These are phyloP conservation scores for Aspergillus tubingensis DNA, from an alignment of 2,329 filamentous ascomycete species.

Conservation along the genomic window DNA sequence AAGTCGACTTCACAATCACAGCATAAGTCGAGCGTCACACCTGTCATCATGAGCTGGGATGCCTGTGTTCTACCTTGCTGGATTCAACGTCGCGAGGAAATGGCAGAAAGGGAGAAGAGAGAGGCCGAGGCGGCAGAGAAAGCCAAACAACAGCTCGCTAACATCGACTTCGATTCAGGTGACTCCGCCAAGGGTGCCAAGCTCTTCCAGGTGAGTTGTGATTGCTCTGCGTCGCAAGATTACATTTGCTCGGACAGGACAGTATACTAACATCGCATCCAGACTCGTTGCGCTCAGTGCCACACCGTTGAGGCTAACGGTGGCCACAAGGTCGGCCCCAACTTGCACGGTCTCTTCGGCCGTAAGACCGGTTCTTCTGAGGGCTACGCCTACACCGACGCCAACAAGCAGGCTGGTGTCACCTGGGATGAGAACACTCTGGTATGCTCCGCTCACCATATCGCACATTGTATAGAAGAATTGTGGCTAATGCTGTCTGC, in stretches of 20 bases:
- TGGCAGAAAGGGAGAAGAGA: conserved; percentile 20
- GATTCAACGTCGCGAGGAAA: conserved; percentile 28
- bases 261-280: conserved; percentile 13
- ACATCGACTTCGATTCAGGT: conserved; percentile 57
- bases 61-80: conserved; percentile 25
- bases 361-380: conserved; percentile 90
- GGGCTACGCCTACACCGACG: conserved; percentile 96
- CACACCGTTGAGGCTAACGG: conserved; percentile 82
- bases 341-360: conserved; percentile 95
- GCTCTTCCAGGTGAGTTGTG: conserved; percentile 77
- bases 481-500: conserved; percentile 20
- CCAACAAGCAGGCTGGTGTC: conserved; percentile 97
- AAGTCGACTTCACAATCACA: background rate
- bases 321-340: conserved; percentile 98
- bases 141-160: conserved; percentile 29
- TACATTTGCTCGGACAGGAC: background rate
- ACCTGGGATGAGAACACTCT: conserved; percentile 84
- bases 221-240: background rate
- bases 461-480: background rate
- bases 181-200: conserved; percentile 94
- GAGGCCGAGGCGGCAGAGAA: conserved; percentile 18
- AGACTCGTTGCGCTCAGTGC: conserved; percentile 96
- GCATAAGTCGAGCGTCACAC: background rate
- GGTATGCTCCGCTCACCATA: conserved; percentile 53
- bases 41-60: conserved; percentile 29